Evolutionary conservation across 73 alveolate species (phyloP).

Genomic region (Paramecium sonneborni): DNA sequence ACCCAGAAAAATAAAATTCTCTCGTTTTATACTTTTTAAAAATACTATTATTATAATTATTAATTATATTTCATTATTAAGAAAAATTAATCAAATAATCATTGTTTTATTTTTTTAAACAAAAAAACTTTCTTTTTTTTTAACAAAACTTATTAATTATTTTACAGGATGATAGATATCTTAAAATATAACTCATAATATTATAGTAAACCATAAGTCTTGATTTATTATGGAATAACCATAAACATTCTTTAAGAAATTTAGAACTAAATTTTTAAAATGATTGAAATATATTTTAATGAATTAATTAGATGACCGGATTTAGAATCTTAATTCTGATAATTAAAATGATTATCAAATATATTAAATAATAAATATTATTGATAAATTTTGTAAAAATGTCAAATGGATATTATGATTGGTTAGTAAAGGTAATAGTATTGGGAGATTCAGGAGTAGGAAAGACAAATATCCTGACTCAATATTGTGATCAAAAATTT

Average conservation of each 20-base stretch:
- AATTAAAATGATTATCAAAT: not conserved
- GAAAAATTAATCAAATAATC: not conserved
- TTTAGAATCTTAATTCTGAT: not conserved
- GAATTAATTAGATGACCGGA: not conserved
- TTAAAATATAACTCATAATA: too few species aligned
- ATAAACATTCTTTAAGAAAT: too few species aligned
- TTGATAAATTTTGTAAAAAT: not conserved
- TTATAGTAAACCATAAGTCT: too few species aligned
- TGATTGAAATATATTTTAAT: not conserved
- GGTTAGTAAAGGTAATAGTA: conserved; percentile 72
- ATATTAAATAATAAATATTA: not conserved
- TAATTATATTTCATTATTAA: not conserved
- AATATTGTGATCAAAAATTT: conserved; percentile 83
- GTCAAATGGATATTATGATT: conserved; percentile 24
- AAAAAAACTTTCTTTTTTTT: not conserved
- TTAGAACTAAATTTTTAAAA: too few species aligned
- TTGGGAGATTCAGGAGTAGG: conserved; percentile 91
- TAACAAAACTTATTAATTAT: too few species aligned
- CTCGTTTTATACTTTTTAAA: not conserved
- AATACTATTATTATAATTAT: not conserved
- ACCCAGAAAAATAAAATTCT: not conserved
- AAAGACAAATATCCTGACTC: conserved; percentile 78
- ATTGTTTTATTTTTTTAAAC: not conserved
- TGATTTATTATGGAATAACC: too few species aligned
- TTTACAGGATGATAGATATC: too few species aligned